Base-by-base conservation (phyloP, 352 stramenopile genomes). In the Globisporangium echinulatum region DNA sequence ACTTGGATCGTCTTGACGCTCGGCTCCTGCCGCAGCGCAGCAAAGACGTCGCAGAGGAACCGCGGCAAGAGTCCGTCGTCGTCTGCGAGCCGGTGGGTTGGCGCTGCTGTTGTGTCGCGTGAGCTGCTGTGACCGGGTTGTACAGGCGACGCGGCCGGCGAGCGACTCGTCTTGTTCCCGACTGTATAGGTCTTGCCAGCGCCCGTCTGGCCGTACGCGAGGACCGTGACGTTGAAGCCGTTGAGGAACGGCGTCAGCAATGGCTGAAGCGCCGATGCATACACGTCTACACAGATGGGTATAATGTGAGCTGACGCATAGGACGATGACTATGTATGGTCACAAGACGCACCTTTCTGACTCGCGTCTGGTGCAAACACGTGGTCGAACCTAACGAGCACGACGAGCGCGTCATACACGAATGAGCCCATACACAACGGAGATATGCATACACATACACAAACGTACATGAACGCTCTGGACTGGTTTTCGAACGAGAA, bases 111-210 rank as follows among this genome's bases (percentile, higher is more conserved):
- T 17, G 40, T 37, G 17, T 63, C 50, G 7, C 49, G 36, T 1
- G 54, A 33, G 25, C 25, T 33, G 25, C 25, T 33, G 25, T 1
- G 25, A 3, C 25, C 25, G 2, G 25, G 49, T 37, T 42, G 59
- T 36, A 38, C 59, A 2, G 62, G 62, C 7, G 62, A 68, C n/a
- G 38, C 52, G 9, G 44, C 42, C 1, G 62, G 62, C 10, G 58
- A 56, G 37, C 36, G 46, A 19, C 46, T 70, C 5, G 67, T 67
- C 47, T 67, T 74, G 54, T 71, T 79, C 11, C 77, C 77, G 43
- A 85, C 77, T 0, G 77, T 85, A 49, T 81, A 68, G 5, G 77
- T 84, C 64, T 87, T 87, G 7, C 77, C 77, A 1, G 74, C 82
- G 3, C 74, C 77, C 0, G 77, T 87, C 49, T 87, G 77, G 1